Evolutionary conservation across 768 basidiomycete genomes (phyloP), one percentile per base, ranked within the genome.

Genomic region (Phlebiopsis gigantea): DNA sequence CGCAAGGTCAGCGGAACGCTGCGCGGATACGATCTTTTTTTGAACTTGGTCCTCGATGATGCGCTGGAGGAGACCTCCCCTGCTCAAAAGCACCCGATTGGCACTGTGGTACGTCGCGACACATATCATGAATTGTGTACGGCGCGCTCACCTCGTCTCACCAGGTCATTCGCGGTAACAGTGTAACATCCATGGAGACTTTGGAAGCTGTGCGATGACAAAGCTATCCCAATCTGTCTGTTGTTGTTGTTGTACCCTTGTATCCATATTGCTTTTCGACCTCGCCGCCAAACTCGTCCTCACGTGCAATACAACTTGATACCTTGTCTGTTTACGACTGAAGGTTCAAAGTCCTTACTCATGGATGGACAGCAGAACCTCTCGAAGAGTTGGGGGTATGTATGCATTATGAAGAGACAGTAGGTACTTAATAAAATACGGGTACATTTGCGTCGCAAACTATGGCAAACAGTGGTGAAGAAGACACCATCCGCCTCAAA

Each of bases 31-130:
- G 97, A 99, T 78, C 88, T 99, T 62, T 99, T 99, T 79, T 77
- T 99, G 69, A 99, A 99, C 72, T 80, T 99, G 39, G 97, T 98
- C 62, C 85, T 99, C 71, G 97, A 98, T 71, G 92, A 98, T 67
- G 91, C 93, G 9, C 71, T 87, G 65, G 97, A 99, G 73, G 97
- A 98, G 76, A 84, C 86, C 0, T 85, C 83, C 4, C 88, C 90
- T 14, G 93, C 88, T 4, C 88, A 94, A 75, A 93, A 93, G 70
- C 85, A 89, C 65, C 87, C 89, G 24, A 87, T 94, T 64, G 95
- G 95, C 24, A 95, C 92, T 51, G 88, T 97, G 51, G 96, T 98
- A 70, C 65, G 92, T 80, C 12, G 41, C 28, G 24, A 39, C 6
- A 12, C 21, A 21, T 46, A 44, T 55, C 42, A 53, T 53, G 24